Evolutionary conservation across 441 rosid species (phyloP), one percentile per base, ranked within the genome.

Genomic region (Caryocar brasiliense): DNA sequence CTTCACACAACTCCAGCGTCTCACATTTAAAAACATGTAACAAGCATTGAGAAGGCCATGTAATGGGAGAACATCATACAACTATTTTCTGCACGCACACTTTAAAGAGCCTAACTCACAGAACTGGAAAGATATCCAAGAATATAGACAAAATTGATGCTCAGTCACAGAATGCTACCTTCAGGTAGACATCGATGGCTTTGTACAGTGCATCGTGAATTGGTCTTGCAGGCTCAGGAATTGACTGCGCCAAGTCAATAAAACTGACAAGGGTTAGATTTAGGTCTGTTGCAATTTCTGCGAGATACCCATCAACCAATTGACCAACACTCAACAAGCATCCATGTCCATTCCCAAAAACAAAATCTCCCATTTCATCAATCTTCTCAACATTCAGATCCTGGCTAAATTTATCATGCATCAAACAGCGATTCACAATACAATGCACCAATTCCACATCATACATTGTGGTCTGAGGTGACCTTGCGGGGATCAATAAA

Each of bases 171-270:
- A 58, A 58, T 1, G 18, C 4, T 76, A 87, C 98, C 93, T 81
- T 83, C 48, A 91, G 75, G 80, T 73, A 91, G 48, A 53, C 23
- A 55, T 85, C 96, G 41, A 91, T 72, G 64, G 98, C 96, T 60
- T 74, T 81, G 78, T 91, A 91, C n/a, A 91, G 64, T 33, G 79
- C 81, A 44, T 91, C 95, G 43, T 91, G 91, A 57, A 73, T 59
- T n/a, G 82, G 85, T 52, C 98, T 78, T 11, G 77, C 85, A 29
- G 83, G 56, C 50, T 83, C 88, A 0, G 95, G 95, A 59, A 91
- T 64, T 0, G 71, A 70, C 61, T 21, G 74, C n/a, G 88, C 62
- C 38, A 91, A 49, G 46, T 79, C 78, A 0, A 78, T 39, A 48
- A 91, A 87, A 61, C 76, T 75, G 34, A 67, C 47, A 8, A 81